Conservation (phyloP, 2,329 filamentous ascomycete genomes). For the Xylaria hypoxylon region DNA sequence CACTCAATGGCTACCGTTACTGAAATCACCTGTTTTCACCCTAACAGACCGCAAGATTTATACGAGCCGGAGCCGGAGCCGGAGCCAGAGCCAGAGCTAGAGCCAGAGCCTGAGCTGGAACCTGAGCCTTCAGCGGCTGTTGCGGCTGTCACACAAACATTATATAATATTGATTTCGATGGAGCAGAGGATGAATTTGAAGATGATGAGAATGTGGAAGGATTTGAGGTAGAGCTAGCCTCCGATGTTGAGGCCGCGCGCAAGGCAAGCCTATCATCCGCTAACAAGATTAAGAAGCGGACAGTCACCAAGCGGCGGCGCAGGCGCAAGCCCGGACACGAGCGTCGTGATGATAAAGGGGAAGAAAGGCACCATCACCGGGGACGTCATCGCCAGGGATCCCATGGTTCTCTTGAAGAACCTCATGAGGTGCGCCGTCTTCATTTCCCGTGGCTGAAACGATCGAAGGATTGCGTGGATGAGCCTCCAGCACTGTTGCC, state of each 20-base stretch:
- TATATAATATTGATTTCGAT: constrained; percentile 55
- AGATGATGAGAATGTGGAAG: constrained; percentile 47
- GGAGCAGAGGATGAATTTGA: constrained; percentile 55
- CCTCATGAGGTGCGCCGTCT: constrained; percentile 40
- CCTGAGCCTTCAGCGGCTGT: constrained; percentile 63
- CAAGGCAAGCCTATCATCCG: constrained; percentile 48
- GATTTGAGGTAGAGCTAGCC: constrained; percentile 48
- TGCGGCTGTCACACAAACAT: constrained; percentile 63
- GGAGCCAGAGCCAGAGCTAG: constrained; percentile 54
- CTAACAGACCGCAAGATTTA: constrained; percentile 21
- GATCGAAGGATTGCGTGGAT: constrained; percentile 41
- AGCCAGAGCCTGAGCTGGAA: no score
- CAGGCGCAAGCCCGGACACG: constrained; percentile 47
- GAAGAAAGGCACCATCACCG: constrained; percentile 36
- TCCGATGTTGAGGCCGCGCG: constrained; percentile 52
- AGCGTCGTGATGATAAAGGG: constrained; percentile 43
- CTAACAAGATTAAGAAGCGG: constrained; percentile 53
- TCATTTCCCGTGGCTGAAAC: constrained; percentile 46
- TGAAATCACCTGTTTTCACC: constrained; percentile 45
- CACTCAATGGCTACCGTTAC: constrained; percentile 54
- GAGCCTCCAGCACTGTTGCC: constrained; percentile 38
- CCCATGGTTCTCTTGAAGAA: constrained; percentile 43
- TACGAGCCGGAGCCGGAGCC: constrained; percentile 51
- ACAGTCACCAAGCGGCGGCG: constrained; percentile 53
- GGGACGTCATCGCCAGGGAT: constrained; percentile 35